Evolutionary conservation across 139 green algal species (phyloP).

Genomic region (Spirogloea muscicola): DNA sequence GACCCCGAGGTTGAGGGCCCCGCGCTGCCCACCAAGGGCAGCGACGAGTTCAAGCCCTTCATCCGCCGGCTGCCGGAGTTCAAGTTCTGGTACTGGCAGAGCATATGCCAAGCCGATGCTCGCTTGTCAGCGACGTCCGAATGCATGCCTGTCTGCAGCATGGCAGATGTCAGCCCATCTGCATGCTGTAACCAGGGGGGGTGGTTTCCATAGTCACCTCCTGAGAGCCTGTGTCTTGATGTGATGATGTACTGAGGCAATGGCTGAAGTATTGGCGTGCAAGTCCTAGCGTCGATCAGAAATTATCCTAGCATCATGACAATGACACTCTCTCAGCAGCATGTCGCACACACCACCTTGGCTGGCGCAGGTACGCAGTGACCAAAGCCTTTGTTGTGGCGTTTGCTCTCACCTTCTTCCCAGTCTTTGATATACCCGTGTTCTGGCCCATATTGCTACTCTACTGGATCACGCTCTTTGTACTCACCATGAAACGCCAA

Average conservation of each 20-base stretch:
- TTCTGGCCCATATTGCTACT: slow-evolving; percentile 99
- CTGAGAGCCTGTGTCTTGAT: too few relatives aligned
- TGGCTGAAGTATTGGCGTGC: too few relatives aligned
- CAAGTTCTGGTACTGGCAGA: slow-evolving; percentile 99
- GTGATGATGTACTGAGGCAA: too few relatives aligned
- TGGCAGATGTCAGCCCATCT: too few relatives aligned
- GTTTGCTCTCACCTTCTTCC: slow-evolving; percentile 88
- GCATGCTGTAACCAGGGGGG: too few relatives aligned
- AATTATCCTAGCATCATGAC: too few relatives aligned
- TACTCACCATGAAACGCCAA: slow-evolving; percentile 97
- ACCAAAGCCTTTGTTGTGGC: slow-evolving; percentile 78
- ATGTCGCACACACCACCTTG: too few relatives aligned
- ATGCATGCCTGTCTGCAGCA: too few relatives aligned
- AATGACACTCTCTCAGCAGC: slow-evolving; percentile 19
- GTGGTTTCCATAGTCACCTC: too few relatives aligned
- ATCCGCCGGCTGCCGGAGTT: slow-evolving; percentile 95
- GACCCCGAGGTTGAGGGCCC: slow-evolving; percentile 86
- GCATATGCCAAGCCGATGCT: too few relatives aligned
- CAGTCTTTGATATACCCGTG: slow-evolving; percentile 91
- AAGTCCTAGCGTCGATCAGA: too few relatives aligned
- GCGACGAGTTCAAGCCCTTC: slow-evolving; percentile 96
- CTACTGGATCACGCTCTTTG: slow-evolving; percentile 94
- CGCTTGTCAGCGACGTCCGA: too few relatives aligned
- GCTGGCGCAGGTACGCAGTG: slow-evolving; percentile 56
- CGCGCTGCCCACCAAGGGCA: slow-evolving; percentile 80